Evolutionary conservation across 169 alveolate genomes (phyloP).

Genomic region (Plasmodium gallinaceum): DNA sequence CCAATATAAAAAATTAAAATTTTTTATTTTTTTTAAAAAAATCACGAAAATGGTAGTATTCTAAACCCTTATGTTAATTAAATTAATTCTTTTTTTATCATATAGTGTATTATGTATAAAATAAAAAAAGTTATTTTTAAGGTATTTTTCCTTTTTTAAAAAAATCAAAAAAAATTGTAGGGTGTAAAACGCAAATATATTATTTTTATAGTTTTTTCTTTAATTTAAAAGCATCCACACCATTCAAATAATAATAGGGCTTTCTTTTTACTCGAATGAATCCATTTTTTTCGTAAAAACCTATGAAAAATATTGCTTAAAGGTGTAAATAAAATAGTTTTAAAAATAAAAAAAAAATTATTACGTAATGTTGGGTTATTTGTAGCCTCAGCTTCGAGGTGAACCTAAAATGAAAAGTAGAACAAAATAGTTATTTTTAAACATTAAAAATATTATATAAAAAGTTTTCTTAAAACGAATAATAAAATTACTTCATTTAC

Average conservation of each 20-base stretch:
- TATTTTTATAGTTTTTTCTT: slow-evolving; percentile 44
- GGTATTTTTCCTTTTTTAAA: background rate
- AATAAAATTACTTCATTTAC: slow-evolving; percentile 63
- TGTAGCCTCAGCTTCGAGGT: slow-evolving; percentile 76
- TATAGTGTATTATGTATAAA: background rate
- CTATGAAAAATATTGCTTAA: slow-evolving; percentile 9
- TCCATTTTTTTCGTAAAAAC: slow-evolving; percentile 73
- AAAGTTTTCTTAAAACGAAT: slow-evolving; percentile 11
- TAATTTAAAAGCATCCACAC: slow-evolving; percentile 75
- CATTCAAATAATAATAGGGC: slow-evolving; percentile 69
- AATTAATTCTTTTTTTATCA: background rate
- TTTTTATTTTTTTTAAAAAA: too few relatives aligned
- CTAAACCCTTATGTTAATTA: too few relatives aligned
- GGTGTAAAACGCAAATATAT: background rate
- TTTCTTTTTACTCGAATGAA: slow-evolving; percentile 75
- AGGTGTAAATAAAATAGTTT: background rate
- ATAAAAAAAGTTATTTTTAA: background rate
- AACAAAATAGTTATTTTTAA: slow-evolving; percentile 33
- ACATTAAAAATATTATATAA: slow-evolving; percentile 7
- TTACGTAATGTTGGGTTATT: slow-evolving; percentile 75
- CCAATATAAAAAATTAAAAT: too few relatives aligned
- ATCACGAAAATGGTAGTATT: too few relatives aligned
- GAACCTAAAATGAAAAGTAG: slow-evolving; percentile 45
- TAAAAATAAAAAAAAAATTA: slow-evolving; percentile 14
- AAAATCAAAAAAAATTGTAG: background rate